Evolutionary conservation across 306 rosid genomes (phyloP).

Genomic region (Vigna mungo): DNA sequence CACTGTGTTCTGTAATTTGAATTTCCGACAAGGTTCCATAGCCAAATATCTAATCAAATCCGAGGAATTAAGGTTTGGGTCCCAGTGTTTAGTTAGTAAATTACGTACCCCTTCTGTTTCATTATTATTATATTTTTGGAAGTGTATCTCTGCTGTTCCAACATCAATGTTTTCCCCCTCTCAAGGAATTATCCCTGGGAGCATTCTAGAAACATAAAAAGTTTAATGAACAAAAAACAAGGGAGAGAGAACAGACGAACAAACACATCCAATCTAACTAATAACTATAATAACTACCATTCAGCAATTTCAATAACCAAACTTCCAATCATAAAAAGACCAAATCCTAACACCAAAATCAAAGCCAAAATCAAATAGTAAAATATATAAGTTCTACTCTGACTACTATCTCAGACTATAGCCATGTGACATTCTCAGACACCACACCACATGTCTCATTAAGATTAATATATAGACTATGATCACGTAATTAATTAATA

Average conservation of each 20-base stretch:
- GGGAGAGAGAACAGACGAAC: conserved; percentile 20
- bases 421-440: neutral
- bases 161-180: neutral
- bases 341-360: neutral
- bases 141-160: neutral
- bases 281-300: conserved; percentile 63
- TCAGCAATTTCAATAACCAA: conserved; percentile 47
- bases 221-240: neutral
- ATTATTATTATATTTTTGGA: neutral
- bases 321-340: conserved; percentile 26
- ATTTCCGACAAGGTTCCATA: conserved; percentile 5
- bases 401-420: neutral
- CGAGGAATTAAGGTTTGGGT: conserved; percentile 18
- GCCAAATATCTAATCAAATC: conserved; percentile 25
- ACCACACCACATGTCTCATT: neutral
- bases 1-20: conserved; percentile 10
- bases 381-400: neutral
- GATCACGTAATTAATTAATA: no score
- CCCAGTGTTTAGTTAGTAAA: conserved; percentile 17
- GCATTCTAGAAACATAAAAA: conserved; percentile 22
- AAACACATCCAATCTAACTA: conserved; percentile 40
- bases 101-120: neutral
- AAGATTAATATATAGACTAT: neutral
- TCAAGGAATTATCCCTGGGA: neutral
- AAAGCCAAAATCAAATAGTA: neutral